phyloP scores from a whole-genome alignment of 345 rosid genomes.

The Pistacia vera region DNA sequence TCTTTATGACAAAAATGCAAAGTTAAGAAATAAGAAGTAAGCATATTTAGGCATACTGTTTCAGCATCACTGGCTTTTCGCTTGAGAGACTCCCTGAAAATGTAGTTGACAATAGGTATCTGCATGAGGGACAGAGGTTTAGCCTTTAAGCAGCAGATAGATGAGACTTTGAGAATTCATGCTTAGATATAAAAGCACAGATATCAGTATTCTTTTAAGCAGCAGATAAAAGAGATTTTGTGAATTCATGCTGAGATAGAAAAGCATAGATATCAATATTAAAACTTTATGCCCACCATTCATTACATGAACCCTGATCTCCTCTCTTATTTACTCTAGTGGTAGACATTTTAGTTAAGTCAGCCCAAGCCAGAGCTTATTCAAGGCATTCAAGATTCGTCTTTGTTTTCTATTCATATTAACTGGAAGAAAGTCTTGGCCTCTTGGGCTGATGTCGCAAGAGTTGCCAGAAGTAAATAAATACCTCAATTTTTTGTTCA shows the following conservation, averaged over 20 bases:
- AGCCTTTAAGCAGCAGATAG: slow-evolving; percentile 14
- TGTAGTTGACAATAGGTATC: slow-evolving; percentile 70
- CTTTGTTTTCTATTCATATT: too few relatives aligned
- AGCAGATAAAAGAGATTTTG: background rate
- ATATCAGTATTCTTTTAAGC: background rate
- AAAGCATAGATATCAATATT: background rate
- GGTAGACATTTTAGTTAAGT: too few relatives aligned
- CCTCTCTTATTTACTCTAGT: too few relatives aligned
- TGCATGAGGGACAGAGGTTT: slow-evolving; percentile 28
- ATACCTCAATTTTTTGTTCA: too few relatives aligned
- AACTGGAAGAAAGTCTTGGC: too few relatives aligned
- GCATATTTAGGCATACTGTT: slow-evolving; percentile 44
- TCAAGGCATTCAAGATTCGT: too few relatives aligned
- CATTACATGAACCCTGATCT: background rate
- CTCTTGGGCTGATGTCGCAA: too few relatives aligned
- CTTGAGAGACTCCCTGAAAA: slow-evolving; percentile 80
- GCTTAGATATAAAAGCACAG: background rate
- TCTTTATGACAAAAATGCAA: slow-evolving; percentile 7
- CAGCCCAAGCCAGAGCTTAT: too few relatives aligned
- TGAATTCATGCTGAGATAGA: background rate
- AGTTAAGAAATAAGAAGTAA: slow-evolving; percentile 1
- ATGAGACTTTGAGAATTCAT: background rate
- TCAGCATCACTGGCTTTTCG: slow-evolving; percentile 82
- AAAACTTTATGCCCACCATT: background rate
- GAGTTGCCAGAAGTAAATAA: too few relatives aligned